These are phyloP conservation scores for Saturnispora sanitii DNA, from an alignment of 805 yeast genomes.

Conservation along the genomic window DNA sequence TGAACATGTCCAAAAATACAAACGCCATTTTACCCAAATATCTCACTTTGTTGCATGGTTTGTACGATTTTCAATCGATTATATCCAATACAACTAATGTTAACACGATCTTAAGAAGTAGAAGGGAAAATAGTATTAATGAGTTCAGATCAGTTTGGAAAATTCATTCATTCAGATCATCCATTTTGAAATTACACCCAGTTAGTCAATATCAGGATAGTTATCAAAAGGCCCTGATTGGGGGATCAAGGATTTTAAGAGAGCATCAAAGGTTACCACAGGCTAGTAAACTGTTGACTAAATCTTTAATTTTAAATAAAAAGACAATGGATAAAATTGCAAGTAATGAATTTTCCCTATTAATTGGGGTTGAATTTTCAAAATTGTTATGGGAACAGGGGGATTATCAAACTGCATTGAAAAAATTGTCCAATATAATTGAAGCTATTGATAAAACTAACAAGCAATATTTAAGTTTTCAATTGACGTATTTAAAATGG, in stretches of 20 bases:
- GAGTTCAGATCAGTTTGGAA: slow-evolving; percentile 38
- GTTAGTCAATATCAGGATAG: slow-evolving; percentile 19
- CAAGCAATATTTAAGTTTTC: slow-evolving; percentile 31
- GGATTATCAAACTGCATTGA: slow-evolving; percentile 75
- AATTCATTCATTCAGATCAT: slow-evolving; percentile 34
- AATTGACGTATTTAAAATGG: slow-evolving; percentile 80
- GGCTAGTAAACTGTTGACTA: slow-evolving; percentile 57
- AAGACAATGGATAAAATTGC: slow-evolving; percentile 11
- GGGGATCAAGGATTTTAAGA: slow-evolving; percentile 56
- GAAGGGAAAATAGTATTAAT: slow-evolving; percentile 21
- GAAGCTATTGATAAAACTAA: slow-evolving; percentile 15
- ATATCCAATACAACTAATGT: slow-evolving; percentile 16
- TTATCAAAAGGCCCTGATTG: slow-evolving; percentile 43
- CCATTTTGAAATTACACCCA: slow-evolving; percentile 26
- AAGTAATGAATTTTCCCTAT: slow-evolving; percentile 7
- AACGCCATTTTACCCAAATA: slow-evolving; percentile 38
- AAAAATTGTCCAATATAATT: slow-evolving; percentile 39
- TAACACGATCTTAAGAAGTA: slow-evolving; percentile 12
- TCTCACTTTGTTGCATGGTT: slow-evolving; percentile 47
- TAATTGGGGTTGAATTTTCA: slow-evolving; percentile 65
- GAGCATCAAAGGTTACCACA: slow-evolving; percentile 59
- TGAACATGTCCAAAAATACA: slow-evolving; percentile 40
- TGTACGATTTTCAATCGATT: slow-evolving; percentile 45
- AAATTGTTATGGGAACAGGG: slow-evolving; percentile 84
- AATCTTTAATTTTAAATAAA: slow-evolving; percentile 41